Evolutionary conservation across 768 basidiomycete genomes (phyloP), one percentile per base, ranked within the genome.

Genomic region (Phanerochaete sordida): DNA sequence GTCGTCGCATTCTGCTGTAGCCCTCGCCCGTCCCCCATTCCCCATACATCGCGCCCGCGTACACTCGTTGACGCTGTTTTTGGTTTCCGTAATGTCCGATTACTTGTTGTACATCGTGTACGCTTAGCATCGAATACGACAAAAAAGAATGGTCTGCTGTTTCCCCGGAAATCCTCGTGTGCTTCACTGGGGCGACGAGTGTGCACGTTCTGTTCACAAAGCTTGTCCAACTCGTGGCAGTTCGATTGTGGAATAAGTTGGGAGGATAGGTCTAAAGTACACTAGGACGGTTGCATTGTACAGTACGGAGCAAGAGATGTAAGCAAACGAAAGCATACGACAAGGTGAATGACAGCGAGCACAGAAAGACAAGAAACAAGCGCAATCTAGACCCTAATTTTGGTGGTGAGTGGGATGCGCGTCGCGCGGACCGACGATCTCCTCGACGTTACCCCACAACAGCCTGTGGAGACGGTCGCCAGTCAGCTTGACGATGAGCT

Each of bases 361-460:
- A 19, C 39, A 16, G 19, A 6, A 19, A 43, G 11, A 43, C 39
- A 43, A 43, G 39, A 43, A 12, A 43, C 11, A 43, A 43, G 19
- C 19, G 19, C 39, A 43, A 19, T 43, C 19, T 19, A 43, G 19
- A 9, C 39, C 39, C 39, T 13, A 6, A 43, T 43, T 43, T 35
- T 35, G 13, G 13, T 35, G 33, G 13, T 35, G 33, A 6, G 33
- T 13, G 13, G 33, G 39, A 43, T 43, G 19, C 39, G 19, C 19
- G 8, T 19, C 39, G 8, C 19, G 11, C 19, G 19, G 39, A 19
- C 39, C 39, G 19, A 43, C 19, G 39, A 43, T 16, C 39, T 43
- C 39, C 39, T 43, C 39, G 19, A 43, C 7, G 50, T 65, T 66
- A 2, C 62, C 66, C 31, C 65, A 63, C 49, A 67, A 49, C 30